These are phyloP conservation scores for Picea abies DNA, from an alignment of 83 land plant genomes.

Conservation along the genomic window DNA sequence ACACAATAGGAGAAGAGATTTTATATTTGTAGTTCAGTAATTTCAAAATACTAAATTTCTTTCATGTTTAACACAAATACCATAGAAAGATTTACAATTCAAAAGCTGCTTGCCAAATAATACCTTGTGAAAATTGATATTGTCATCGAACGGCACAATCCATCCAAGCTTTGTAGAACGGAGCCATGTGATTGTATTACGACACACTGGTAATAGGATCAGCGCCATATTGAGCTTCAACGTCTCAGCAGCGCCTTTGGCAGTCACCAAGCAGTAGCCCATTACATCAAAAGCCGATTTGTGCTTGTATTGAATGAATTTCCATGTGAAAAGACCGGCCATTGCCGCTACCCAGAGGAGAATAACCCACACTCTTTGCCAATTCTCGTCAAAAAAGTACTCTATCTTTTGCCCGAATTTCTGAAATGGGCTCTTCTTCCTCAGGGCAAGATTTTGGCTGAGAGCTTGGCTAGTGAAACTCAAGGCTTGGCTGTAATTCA, in stretches of 20 bases:
- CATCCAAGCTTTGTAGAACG: conserved; percentile 40
- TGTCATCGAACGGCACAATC: conserved; percentile 91
- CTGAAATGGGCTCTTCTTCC: too few species aligned
- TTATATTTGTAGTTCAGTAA: neutral
- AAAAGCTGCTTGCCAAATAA: neutral
- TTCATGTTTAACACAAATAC: too few species aligned
- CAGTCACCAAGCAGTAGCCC: too few species aligned
- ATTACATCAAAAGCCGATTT: conserved; percentile 40
- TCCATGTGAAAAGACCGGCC: conserved; percentile 68
- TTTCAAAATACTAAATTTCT: neutral
- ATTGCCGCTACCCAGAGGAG: too few species aligned
- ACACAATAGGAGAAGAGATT: too few species aligned
- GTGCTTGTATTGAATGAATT: conserved; percentile 58
- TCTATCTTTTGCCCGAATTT: too few species aligned
- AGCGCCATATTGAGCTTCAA: conserved; percentile 77
- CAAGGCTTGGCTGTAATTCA: too few species aligned
- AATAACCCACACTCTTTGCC: too few species aligned
- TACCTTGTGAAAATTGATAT: conserved; percentile 93
- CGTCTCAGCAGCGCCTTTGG: conserved; percentile 75
- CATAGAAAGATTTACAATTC: too few species aligned
- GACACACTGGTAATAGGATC: conserved; percentile 67
- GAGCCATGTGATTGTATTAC: conserved; percentile 64
- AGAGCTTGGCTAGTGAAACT: too few species aligned
- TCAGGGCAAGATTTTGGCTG: too few species aligned
- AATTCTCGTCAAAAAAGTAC: too few species aligned